phyloP scores from a whole-genome alignment of 352 stramenopile genomes.

The Phytophthora cryptogea region DNA sequence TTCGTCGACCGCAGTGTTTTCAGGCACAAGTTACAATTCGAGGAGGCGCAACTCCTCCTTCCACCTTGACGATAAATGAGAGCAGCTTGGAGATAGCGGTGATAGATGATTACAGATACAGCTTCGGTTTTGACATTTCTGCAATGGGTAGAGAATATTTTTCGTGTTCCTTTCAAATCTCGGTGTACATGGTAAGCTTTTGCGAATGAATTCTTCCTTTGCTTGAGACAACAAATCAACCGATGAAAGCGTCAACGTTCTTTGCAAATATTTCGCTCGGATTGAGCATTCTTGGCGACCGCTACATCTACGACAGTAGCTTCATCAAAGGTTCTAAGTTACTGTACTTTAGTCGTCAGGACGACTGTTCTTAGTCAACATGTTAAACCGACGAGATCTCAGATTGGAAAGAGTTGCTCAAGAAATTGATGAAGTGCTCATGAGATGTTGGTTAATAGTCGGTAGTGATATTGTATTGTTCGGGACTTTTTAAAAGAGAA shows the following conservation, averaged over 20 bases:
- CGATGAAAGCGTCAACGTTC: too few relatives aligned
- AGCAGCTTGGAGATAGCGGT: conserved; percentile 4
- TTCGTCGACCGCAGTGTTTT: conserved; percentile 35
- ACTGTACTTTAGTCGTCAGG: too few relatives aligned
- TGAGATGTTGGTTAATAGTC: conserved; percentile 6
- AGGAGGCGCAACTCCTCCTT: conserved; percentile 41
- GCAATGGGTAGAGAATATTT: not conserved
- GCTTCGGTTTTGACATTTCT: conserved; percentile 19
- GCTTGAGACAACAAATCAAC: too few relatives aligned
- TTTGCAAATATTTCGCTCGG: too few relatives aligned
- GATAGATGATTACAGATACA: conserved; percentile 2
- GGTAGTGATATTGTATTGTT: conserved; percentile 43
- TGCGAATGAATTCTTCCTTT: too few relatives aligned
- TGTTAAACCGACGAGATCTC: too few relatives aligned
- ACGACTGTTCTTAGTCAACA: too few relatives aligned
- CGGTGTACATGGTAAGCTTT: not conserved
- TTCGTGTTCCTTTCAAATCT: not conserved
- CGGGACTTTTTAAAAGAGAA: conserved; percentile 34
- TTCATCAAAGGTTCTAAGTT: too few relatives aligned
- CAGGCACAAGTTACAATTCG: conserved; percentile 26
- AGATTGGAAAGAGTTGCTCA: too few relatives aligned
- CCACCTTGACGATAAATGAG: conserved; percentile 39
- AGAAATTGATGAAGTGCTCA: too few relatives aligned
- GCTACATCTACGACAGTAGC: too few relatives aligned
- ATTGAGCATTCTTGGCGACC: too few relatives aligned